Conservation (phyloP, 345 rosid species). For the Brassica incana region DNA sequence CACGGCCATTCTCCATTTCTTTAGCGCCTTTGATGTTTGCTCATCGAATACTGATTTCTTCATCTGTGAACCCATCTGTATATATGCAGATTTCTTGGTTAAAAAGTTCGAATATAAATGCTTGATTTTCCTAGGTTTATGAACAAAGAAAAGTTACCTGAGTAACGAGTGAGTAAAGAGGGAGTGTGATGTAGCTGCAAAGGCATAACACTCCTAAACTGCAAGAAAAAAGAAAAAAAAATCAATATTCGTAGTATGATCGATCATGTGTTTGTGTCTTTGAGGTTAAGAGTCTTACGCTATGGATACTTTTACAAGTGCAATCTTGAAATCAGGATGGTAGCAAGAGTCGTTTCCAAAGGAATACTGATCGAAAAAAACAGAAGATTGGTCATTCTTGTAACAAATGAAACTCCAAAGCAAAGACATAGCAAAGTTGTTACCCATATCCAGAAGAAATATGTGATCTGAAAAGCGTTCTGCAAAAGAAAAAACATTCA, state of each 20-base stretch:
- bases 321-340: conserved; percentile 58
- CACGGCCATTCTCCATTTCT: conserved; percentile 84
- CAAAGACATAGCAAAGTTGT: background rate
- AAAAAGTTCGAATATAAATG: background rate
- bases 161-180: conserved; percentile 84
- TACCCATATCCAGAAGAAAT: conserved; percentile 97
- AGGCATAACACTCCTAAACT: conserved; percentile 60
- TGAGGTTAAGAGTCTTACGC: conserved; percentile 57
- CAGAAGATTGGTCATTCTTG: conserved; percentile 11
- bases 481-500: conserved; percentile 39
- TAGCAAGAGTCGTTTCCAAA: conserved; percentile 75
- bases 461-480: conserved; percentile 98
- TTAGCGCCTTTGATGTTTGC: conserved; percentile 86
- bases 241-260: background rate
- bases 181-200: conserved; percentile 93
- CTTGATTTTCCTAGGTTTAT: background rate
- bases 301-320: conserved; percentile 54
- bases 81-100: background rate
- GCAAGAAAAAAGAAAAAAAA: conserved; percentile 24
- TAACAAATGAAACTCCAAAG: background rate
- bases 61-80: conserved; percentile 90
- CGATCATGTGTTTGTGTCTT: background rate
- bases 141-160: conserved; percentile 53
- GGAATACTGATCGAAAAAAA: conserved; percentile 54
- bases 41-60: conserved; percentile 91